Conservation (phyloP, 345 rosid species). For the Boechera divaricarpa region DNA sequence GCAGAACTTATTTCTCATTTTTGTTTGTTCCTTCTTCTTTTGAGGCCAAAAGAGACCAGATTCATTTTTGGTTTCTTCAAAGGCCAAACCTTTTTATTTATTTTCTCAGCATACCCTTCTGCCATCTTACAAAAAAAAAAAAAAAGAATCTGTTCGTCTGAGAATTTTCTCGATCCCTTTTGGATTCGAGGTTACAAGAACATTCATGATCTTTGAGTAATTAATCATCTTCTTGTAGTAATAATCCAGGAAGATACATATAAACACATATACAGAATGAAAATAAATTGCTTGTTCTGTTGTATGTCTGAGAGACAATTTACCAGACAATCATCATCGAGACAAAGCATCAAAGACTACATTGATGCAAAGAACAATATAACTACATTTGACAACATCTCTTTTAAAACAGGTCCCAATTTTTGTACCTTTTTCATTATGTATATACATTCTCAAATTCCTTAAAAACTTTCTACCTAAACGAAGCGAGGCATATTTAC, state of each 20-base stretch:
- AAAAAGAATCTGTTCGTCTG: slow-evolving; percentile 21
- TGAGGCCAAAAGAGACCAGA: slow-evolving; percentile 54
- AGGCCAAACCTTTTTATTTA: slow-evolving; percentile 36
- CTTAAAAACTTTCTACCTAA: slow-evolving; percentile 4
- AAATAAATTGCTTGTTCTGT: slow-evolving; percentile 57
- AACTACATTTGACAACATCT: slow-evolving; percentile 70
- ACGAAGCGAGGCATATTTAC: slow-evolving; percentile 2
- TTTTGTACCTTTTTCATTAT: neutral
- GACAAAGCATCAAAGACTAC: slow-evolving; percentile 64
- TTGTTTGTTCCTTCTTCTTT: slow-evolving; percentile 33
- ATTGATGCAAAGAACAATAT: slow-evolving; percentile 57
- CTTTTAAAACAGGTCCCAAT: slow-evolving; percentile 73
- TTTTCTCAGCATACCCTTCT: slow-evolving; percentile 40
- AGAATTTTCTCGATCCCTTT: slow-evolving; percentile 39
- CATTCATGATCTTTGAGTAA: slow-evolving; percentile 45
- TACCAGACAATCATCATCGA: slow-evolving; percentile 57
- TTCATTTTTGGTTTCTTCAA: slow-evolving; percentile 52
- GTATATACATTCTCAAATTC: slow-evolving; percentile 11
- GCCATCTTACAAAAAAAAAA: slow-evolving; percentile 14
- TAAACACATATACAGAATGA: slow-evolving; percentile 33
- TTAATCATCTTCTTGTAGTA: slow-evolving; percentile 41
- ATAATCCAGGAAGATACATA: slow-evolving; percentile 41
- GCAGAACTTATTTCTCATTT: slow-evolving; percentile 13
- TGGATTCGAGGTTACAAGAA: slow-evolving; percentile 37
- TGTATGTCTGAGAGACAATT: slow-evolving; percentile 57